Percentiles rank a stretch among this genome's conserved stretches.
These are phyloP conservation scores for Globisporangium iwayamae DNA, from an alignment of 352 stramenopile genomes.

Conservation along the genomic window DNA sequence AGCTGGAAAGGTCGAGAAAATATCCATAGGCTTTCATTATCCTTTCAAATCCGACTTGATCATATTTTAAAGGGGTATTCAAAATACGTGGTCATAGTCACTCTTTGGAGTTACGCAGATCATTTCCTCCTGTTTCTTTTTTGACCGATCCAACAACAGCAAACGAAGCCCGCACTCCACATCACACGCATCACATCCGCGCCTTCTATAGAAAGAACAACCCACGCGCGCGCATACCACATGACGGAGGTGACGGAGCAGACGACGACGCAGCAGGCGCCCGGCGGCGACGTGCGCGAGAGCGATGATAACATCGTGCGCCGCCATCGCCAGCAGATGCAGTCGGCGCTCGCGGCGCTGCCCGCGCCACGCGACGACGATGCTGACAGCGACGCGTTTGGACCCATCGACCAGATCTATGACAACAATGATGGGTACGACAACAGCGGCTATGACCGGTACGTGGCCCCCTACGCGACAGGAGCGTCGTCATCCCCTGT, in stretches of 20 bases:
- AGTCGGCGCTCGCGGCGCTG: conserved; percentile 31
- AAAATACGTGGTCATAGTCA: too few relatives aligned
- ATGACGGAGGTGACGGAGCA: conserved; percentile 21
- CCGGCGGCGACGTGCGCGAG: conserved; percentile 22
- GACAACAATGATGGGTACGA: conserved; percentile 10
- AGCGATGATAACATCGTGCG: conserved; percentile 20
- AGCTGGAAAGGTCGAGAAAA: too few relatives aligned
- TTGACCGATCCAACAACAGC: too few relatives aligned
- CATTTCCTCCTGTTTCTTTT: too few relatives aligned
- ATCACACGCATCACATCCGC: too few relatives aligned
- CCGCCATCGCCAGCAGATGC: conserved; percentile 23
- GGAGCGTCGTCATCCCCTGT: conserved; percentile 4
- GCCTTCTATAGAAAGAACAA: conserved; percentile 3
- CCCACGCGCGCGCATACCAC: background rate
- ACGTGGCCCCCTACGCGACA: conserved; percentile 12
- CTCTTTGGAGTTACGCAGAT: too few relatives aligned
- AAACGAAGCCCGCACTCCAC: too few relatives aligned
- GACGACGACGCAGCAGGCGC: conserved; percentile 5
- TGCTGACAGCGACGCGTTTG: conserved; percentile 14
- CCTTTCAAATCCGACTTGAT: too few relatives aligned
- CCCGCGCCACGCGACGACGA: conserved; percentile 18
- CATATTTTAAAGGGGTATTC: too few relatives aligned
- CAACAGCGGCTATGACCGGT: conserved; percentile 18
- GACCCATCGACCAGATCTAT: background rate
- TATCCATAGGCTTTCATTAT: too few relatives aligned